phyloP scores from a whole-genome alignment of 2,329 filamentous ascomycete species.

The Nemania diffusa region DNA sequence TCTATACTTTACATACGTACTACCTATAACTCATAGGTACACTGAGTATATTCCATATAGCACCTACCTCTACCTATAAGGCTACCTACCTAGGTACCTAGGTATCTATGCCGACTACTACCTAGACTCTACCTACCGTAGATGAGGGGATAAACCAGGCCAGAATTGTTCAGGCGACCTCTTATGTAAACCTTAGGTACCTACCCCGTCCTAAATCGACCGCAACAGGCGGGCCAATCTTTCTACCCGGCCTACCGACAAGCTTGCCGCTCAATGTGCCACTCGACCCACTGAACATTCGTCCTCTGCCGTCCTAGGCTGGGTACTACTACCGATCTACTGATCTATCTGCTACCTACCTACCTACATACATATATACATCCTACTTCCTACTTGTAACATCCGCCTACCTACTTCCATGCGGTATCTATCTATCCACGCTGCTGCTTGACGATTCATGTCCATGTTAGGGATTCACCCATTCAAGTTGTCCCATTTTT shows the following conservation, averaged over 20 bases:
- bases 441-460: slow-evolving; percentile 4
- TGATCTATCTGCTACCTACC: no score
- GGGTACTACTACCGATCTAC: not conserved
- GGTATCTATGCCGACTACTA: not conserved
- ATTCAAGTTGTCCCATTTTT: not conserved
- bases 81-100: not conserved
- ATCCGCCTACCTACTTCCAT: not conserved
- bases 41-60: no score
- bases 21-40: no score
- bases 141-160: not conserved
- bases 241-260: slow-evolving; percentile 30
- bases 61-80: no score
- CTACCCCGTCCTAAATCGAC: not conserved
- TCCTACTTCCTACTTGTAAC: no score
- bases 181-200: no score
- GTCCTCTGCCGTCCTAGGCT: slow-evolving; percentile 1
- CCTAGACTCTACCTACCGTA: no score
- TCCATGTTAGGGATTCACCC: not conserved
- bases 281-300: slow-evolving; percentile 23
- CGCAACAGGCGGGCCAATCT: slow-evolving; percentile 22
- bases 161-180: not conserved
- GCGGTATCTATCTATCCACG: not conserved
- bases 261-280: slow-evolving; percentile 24
- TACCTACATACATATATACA: no score
- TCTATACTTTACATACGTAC: not conserved